These are phyloP conservation scores for Auricularia sp. DNA, from an alignment of 768 basidiomycete genomes.

Conservation along the genomic window DNA sequence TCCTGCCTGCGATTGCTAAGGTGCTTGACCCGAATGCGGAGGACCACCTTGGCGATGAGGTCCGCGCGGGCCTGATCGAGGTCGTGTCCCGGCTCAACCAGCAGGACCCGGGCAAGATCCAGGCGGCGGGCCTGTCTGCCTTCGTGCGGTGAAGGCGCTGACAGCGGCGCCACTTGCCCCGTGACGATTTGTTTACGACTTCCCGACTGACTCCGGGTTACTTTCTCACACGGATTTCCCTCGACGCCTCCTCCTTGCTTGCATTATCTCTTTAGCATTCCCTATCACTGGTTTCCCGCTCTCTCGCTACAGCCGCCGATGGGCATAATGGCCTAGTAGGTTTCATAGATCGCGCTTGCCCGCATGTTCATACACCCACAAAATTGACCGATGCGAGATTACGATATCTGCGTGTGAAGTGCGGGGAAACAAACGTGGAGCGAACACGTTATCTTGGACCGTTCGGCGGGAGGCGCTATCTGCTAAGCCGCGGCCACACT, in stretches of 20 bases:
- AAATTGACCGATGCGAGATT: not conserved
- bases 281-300: not conserved
- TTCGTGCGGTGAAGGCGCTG: constrained; percentile 11
- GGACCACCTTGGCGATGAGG: constrained; percentile 76
- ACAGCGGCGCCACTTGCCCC: not conserved
- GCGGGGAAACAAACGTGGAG: not conserved
- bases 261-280: not conserved
- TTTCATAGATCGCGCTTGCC: not conserved
- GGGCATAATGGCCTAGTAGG: not conserved
- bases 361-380: not conserved
- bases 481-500: too few species aligned
- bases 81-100: constrained; percentile 62
- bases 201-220: not conserved
- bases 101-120: constrained; percentile 69
- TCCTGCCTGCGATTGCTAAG: constrained; percentile 69
- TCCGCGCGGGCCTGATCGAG: constrained; percentile 62
- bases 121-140: constrained; percentile 59
- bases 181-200: not conserved
- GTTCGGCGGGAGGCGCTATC: not conserved
- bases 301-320: not conserved
- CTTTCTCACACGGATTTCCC: not conserved
- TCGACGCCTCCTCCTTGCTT: not conserved
- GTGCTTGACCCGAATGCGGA: constrained; percentile 66
- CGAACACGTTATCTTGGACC: not conserved
- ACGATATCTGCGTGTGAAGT: too few species aligned